phyloP scores from a whole-genome alignment of 2,329 filamentous ascomycete genomes.

The Arthrobotrys pseudoclavata region DNA sequence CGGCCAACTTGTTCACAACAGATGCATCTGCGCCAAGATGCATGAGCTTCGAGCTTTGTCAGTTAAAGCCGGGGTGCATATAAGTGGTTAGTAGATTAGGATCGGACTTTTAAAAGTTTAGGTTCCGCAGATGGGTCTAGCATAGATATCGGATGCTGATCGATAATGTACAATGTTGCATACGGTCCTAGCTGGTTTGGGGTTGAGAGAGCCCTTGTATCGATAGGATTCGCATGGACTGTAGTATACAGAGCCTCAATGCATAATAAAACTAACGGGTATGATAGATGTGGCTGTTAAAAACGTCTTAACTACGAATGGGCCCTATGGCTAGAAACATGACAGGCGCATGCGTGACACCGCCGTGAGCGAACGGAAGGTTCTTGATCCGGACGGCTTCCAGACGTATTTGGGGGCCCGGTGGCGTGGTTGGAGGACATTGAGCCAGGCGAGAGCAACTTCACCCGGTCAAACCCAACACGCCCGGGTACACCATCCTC shows the following conservation, averaged over 20 bases:
- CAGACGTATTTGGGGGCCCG: conserved; percentile 29
- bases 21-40: conserved; percentile 30
- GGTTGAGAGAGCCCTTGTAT: conserved; percentile 22
- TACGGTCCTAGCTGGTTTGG: not conserved
- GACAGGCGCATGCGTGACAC: conserved; percentile 56
- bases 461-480: conserved; percentile 38
- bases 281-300: conserved; percentile 50
- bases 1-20: conserved; percentile 44
- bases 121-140: conserved; percentile 27
- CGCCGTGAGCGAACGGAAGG: conserved; percentile 44
- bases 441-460: conserved; percentile 35
- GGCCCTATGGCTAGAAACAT: conserved; percentile 24
- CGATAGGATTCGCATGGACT: conserved; percentile 43
- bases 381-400: conserved; percentile 13
- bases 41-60: conserved; percentile 38
- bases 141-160: conserved; percentile 36
- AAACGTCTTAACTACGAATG: conserved; percentile 19
- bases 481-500: conserved; percentile 36
- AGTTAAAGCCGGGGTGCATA: conserved; percentile 32
- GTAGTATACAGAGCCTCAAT: conserved; percentile 20
- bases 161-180: conserved; percentile 35
- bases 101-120: conserved; percentile 38
- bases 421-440: conserved; percentile 27
- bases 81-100: conserved; percentile 20
- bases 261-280: conserved; percentile 21